Evolutionary conservation across 2,329 filamentous ascomycete genomes (phyloP), one percentile per base, ranked within the genome.

Genomic region (Microsporum audouinii): DNA sequence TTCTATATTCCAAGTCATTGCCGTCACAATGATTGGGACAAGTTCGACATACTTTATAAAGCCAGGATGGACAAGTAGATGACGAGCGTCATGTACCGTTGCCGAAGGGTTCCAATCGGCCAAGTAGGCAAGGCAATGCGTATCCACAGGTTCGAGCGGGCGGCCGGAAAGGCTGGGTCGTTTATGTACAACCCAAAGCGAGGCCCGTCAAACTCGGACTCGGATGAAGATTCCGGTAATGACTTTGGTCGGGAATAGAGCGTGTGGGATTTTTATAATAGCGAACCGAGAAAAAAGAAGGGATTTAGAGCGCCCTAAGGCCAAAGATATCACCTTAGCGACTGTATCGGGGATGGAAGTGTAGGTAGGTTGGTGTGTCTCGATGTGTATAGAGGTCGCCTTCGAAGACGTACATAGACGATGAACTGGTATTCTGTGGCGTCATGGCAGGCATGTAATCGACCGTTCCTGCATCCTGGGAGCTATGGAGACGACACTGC

Each of bases 381-480:
- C 17, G 17, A 23, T 23, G 17, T 23, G 17, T 23, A 23, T 23
- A 1, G 17, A 23, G 17, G 17, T 23, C 17, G 17, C 17, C 17
- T 23, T 23, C 17, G 17, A 23, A 1, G 17, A 23, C 17, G 17
- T 23, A 23, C 17, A 86, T 63, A 70, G 74, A 4, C 72, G 72
- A 14, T 84, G 84, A 0, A 75, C 82, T 81, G 33, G 71, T 83
- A 2, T 76, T 87, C 51, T 23, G 17, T 23, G 84, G 84, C 4
- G 76, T 85, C 29, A 69, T 83, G 33, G 83, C 84, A 1, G 78
- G 82, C 1, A 72, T 85, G 78, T 78, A 1, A 68, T 73, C 1
- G 84, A 84, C 0, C 71, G 66, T 87, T 3, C 81, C 83, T 1
- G 83, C 83, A 0, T 87, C 85, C 65, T 79, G 79, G 60, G 84